Conservation (phyloP, 176 grass and related monocot species). For the Ananas comosus region DNA sequence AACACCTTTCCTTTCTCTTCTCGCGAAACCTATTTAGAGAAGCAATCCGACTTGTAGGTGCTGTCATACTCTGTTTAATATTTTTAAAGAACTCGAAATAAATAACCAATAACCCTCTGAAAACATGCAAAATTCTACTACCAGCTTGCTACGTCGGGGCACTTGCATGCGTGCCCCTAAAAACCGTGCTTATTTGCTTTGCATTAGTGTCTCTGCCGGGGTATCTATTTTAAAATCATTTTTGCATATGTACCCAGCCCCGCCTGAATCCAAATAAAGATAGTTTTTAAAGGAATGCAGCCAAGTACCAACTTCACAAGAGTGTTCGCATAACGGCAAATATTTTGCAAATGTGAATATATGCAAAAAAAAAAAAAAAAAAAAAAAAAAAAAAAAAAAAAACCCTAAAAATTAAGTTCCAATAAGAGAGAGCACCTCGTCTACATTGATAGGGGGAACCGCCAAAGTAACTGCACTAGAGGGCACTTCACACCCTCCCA, state of each 20-base stretch:
- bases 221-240: slow-evolving; percentile 7
- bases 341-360: too few relatives aligned
- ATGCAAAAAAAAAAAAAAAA: not conserved
- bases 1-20: slow-evolving; percentile 81
- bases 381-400: not conserved
- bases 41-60: slow-evolving; percentile 54
- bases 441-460: slow-evolving; percentile 28
- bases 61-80: slow-evolving; percentile 35
- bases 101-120: not conserved
- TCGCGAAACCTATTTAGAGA: slow-evolving; percentile 66
- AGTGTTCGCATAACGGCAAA: too few relatives aligned
- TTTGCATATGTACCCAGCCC: not conserved
- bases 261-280: too few relatives aligned
- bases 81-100: slow-evolving; percentile 11
- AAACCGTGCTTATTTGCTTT: too few relatives aligned
- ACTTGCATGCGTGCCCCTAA: too few relatives aligned
- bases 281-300: not conserved
- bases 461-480: slow-evolving; percentile 38
- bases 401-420: slow-evolving; percentile 2
- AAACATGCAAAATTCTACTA: too few relatives aligned
- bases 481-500: slow-evolving; percentile 61
- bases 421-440: slow-evolving; percentile 31
- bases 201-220: not conserved
- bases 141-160: too few relatives aligned
- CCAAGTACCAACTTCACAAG: not conserved